These are phyloP conservation scores for Nicotiana noctiflora DNA, from an alignment of 257 asterid genomes.

Conservation along the genomic window DNA sequence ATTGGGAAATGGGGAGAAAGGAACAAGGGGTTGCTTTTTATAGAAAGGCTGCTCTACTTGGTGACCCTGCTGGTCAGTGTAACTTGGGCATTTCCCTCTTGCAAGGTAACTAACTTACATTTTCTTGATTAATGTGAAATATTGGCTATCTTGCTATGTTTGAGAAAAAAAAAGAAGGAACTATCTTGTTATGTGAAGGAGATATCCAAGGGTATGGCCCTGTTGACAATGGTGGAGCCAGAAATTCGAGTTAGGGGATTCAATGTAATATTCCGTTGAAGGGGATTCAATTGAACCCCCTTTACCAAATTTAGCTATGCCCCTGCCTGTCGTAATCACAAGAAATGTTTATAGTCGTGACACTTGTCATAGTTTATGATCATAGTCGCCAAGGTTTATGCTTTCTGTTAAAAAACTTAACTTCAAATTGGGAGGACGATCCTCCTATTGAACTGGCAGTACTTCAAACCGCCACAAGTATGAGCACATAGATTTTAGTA, in stretches of 20 bases:
- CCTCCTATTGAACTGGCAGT: neutral
- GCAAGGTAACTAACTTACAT: slow-evolving; percentile 29
- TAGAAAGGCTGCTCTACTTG: slow-evolving; percentile 62
- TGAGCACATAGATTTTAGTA: neutral
- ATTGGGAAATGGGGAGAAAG: slow-evolving; percentile 65
- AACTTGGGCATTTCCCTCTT: slow-evolving; percentile 70
- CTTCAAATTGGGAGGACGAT: neutral
- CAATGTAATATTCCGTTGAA: too few relatives aligned
- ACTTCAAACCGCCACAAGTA: neutral
- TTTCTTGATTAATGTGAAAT: too few relatives aligned
- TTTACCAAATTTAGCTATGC: too few relatives aligned
- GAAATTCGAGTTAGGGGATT: too few relatives aligned
- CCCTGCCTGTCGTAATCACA: neutral
- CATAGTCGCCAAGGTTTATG: neutral
- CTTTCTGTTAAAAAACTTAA: neutral
- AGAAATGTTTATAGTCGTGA: neutral
- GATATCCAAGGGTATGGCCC: neutral
- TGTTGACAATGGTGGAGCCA: neutral
- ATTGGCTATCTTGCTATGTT: neutral
- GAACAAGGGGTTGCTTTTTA: slow-evolving; percentile 51
- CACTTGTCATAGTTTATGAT: neutral
- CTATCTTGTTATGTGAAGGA: neutral
- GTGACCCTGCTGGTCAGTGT: slow-evolving; percentile 70
- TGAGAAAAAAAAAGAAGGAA: neutral
- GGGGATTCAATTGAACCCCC: too few relatives aligned